Evolutionary conservation across 129 eudicot genomes (phyloP).

Genomic region (Flaveria brownii): DNA sequence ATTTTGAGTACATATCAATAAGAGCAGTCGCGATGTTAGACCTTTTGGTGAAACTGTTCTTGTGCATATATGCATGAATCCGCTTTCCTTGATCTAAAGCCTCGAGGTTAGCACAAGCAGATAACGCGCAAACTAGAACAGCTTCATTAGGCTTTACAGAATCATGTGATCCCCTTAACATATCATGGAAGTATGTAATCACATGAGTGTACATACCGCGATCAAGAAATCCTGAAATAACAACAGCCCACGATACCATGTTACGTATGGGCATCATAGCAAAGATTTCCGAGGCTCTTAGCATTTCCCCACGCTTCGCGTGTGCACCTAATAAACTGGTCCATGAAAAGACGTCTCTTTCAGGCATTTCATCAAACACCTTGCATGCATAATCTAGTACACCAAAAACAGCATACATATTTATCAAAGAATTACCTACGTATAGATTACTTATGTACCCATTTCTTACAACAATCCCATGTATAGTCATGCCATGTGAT

Average conservation of each 20-base stretch:
- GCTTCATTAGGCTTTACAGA: conserved; percentile 70
- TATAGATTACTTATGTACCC: conserved; percentile 55
- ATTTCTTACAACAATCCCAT: conserved; percentile 56
- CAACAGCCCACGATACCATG: conserved; percentile 79
- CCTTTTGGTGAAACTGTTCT: conserved; percentile 33
- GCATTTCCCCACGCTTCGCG: conserved; percentile 58
- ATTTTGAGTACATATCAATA: conserved; percentile 85
- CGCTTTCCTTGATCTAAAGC: conserved; percentile 69
- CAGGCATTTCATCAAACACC: conserved; percentile 72
- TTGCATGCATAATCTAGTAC: conserved; percentile 46
- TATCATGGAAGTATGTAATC: conserved; percentile 48
- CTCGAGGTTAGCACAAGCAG: conserved; percentile 87
- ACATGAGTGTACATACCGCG: conserved; percentile 51
- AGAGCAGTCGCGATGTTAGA: conserved; percentile 71
- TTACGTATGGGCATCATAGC: conserved; percentile 59
- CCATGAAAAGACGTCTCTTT: conserved; percentile 81
- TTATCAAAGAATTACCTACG: conserved; percentile 66
- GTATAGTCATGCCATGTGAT: conserved; percentile 51
- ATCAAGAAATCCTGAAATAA: conserved; percentile 71
- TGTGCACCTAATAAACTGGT: conserved; percentile 73
- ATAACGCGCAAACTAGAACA: conserved; percentile 75
- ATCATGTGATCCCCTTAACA: conserved; percentile 38
- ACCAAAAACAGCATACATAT: conserved; percentile 52
- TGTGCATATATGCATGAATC: conserved; percentile 56
- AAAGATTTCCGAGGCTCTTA: conserved; percentile 48